These are phyloP conservation scores for Lactuca saligna DNA, from an alignment of 129 eudicot genomes.

Conservation along the genomic window DNA sequence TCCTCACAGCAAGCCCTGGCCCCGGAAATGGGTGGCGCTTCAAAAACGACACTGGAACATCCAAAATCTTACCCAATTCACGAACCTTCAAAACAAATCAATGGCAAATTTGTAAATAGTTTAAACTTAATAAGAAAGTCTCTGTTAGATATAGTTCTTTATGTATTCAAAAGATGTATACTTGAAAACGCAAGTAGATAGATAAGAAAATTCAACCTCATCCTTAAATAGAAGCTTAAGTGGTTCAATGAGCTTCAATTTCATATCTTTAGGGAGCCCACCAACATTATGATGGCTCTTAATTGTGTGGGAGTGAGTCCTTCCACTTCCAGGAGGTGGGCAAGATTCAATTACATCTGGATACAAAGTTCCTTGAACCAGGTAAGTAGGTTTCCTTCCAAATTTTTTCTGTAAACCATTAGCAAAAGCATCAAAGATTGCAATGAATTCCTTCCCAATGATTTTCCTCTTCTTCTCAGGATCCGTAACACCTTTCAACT, in stretches of 20 bases:
- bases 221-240: constrained; percentile 85
- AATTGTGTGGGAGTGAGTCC: constrained; percentile 92
- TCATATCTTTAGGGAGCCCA: constrained; percentile 81
- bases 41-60: constrained; percentile 69
- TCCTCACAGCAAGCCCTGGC: constrained; percentile 93
- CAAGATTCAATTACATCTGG: constrained; percentile 98
- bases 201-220: constrained; percentile 44
- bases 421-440: constrained; percentile 81
- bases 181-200: too few species aligned
- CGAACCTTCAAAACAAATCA: constrained; percentile 55
- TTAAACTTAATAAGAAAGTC: background rate
- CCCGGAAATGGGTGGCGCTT: constrained; percentile 98
- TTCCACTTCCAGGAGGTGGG: constrained; percentile 95
- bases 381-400: constrained; percentile 73
- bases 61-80: constrained; percentile 71
- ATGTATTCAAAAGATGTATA: too few species aligned
- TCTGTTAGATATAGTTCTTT: too few species aligned
- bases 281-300: constrained; percentile 98
- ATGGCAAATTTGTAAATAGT: background rate
- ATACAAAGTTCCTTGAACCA: constrained; percentile 97
- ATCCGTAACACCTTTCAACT: constrained; percentile 81
- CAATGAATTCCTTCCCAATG: constrained; percentile 85
- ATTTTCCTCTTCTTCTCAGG: constrained; percentile 91
- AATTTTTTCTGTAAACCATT: constrained; percentile 67
- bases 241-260: constrained; percentile 78